Percentiles rank a stretch among this genome's conserved stretches.
Conservation (phyloP, 495 filamentous ascomycete genomes). For the Aspergillus affinis region DNA sequence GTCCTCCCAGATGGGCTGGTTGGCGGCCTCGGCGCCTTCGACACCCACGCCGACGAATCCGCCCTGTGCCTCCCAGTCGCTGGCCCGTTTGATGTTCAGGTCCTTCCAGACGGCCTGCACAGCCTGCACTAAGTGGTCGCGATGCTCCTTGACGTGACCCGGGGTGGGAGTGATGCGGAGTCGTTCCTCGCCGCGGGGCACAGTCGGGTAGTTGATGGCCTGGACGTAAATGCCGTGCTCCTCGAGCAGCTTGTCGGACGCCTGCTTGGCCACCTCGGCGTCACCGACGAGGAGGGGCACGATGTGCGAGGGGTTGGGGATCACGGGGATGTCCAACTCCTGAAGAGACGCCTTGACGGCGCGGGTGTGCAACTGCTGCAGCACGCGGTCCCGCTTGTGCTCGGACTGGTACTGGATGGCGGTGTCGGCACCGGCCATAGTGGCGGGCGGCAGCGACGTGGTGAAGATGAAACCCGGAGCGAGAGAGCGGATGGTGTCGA, state of each 20-base stretch:
- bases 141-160: slow-evolving; percentile 78
- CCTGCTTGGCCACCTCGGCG: slow-evolving; percentile 87
- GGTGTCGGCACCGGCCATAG: slow-evolving; percentile 89
- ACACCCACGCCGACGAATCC: slow-evolving; percentile 93
- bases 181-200: slow-evolving; percentile 92
- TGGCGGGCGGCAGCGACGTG: slow-evolving; percentile 90
- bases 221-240: slow-evolving; percentile 95
- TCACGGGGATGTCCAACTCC: slow-evolving; percentile 87
- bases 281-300: slow-evolving; percentile 91
- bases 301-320: slow-evolving; percentile 96
- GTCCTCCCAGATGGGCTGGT: slow-evolving; percentile 81
- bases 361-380: slow-evolving; percentile 94
- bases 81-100: slow-evolving; percentile 85
- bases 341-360: slow-evolving; percentile 80
- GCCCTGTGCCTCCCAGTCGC: slow-evolving; percentile 85
- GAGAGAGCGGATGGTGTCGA: slow-evolving; percentile 93
- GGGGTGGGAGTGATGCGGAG: slow-evolving; percentile 95
- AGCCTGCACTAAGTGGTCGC: slow-evolving; percentile 81
- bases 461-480: slow-evolving; percentile 99
- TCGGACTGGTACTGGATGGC: slow-evolving; percentile 90
- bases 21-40: slow-evolving; percentile 52
- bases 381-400: slow-evolving; percentile 75
- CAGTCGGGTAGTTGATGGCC: slow-evolving; percentile 98
- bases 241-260: slow-evolving; percentile 82
- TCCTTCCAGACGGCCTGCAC: slow-evolving; percentile 84